Evolutionary conservation across 371 early-diverging fungal genomes (phyloP).

Genomic region (Mucor saturninus): DNA sequence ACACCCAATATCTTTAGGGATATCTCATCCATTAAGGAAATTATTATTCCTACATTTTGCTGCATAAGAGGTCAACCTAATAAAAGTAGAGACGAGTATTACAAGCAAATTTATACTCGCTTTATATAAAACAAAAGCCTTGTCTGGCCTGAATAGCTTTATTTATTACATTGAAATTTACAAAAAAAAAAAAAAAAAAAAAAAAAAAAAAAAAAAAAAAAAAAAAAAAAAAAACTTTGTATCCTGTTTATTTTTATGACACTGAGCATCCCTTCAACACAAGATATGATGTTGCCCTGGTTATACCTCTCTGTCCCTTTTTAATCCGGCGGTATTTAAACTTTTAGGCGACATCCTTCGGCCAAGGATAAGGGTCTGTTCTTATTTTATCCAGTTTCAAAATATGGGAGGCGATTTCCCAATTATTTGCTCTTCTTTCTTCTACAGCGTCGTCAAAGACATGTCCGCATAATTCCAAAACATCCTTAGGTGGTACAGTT

Average conservation of each 20-base stretch:
- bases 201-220: not conserved
- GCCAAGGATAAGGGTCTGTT: constrained; percentile 31
- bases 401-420: constrained; percentile 28
- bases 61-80: too few relatives aligned
- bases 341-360: not conserved
- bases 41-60: too few relatives aligned
- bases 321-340: too few relatives aligned
- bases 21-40: too few relatives aligned
- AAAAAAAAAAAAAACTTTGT: not conserved
- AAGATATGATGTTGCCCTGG: too few relatives aligned
- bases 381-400: constrained; percentile 32
- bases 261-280: not conserved
- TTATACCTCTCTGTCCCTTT: too few relatives aligned
- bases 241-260: not conserved
- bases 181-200: not conserved
- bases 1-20: too few relatives aligned
- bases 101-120: too few relatives aligned
- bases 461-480: constrained; percentile 45
- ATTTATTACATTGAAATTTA: too few relatives aligned
- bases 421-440: constrained; percentile 29
- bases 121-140: too few relatives aligned
- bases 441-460: constrained; percentile 27
- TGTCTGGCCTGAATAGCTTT: too few relatives aligned
- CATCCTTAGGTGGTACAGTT: constrained; percentile 40
- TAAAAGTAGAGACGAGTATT: too few relatives aligned